Evolutionary conservation across 257 asterid genomes (phyloP), one percentile per base, ranked within the genome.

Genomic region (Penstemon newberryi): DNA sequence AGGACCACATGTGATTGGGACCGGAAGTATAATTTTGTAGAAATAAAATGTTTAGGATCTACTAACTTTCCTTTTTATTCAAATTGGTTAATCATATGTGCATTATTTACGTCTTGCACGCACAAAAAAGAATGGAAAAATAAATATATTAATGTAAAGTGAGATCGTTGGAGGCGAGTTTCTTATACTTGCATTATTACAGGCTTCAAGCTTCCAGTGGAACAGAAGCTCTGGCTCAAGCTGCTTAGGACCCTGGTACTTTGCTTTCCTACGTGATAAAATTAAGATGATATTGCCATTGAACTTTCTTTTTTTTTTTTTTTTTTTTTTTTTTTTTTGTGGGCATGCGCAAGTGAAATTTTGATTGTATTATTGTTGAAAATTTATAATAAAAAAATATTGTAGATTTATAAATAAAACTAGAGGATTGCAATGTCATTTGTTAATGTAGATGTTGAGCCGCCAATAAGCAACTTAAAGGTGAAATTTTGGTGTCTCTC

Each of bases 151-250:
- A 25, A 25, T 25, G 33, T 25, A 1, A 25, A 25, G 33, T 25
- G 33, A 25, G 33, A 25, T 25, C 2, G 33, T 25, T 25, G 33
- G 33, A 25, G 33, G 33, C 33, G 33, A 25, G 33, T 25, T 25
- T 19, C 59, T 9, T 46, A 46, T 18, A 8, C 53, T 43, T 39
- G 60, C 65, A 68, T 12, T 69, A 36, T 72, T 65, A 66, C 84
- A 88, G 97, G 89, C 80, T 83, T 63, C 89, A 88, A 78, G 86
- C 82, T 65, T 77, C 79, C 42, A 73, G 74, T 58, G 84, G 74
- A 75, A 52, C 78, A 10, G 86, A 84, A 71, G 76, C 84, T 59
- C 71, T 85, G 42, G 79, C 87, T 72, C 77, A 84, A 80, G 86
- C 83, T 71, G 88, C 92, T 63, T 85, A 70, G 67, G 53, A 72